Conservation (phyloP, 2,329 filamentous ascomycete genomes). For the Claviceps africana region DNA sequence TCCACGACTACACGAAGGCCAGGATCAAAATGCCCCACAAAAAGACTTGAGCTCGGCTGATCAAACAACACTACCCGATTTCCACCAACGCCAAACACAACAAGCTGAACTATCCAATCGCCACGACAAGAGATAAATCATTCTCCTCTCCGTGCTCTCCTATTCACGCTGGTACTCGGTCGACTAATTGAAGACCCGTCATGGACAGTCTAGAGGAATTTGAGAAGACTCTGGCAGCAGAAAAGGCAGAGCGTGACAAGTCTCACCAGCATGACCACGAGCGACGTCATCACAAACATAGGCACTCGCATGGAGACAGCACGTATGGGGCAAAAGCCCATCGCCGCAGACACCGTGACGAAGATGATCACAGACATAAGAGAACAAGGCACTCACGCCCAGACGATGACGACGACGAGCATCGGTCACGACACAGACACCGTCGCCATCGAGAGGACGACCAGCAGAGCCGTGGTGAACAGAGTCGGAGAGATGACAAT, state of each 20-base stretch:
- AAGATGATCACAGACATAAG: conserved; percentile 43
- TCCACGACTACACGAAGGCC: no score
- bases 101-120: neutral
- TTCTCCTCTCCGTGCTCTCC: no score
- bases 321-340: conserved; percentile 16
- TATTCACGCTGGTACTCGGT: neutral
- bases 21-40: no score
- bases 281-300: conserved; percentile 29
- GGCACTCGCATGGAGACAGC: conserved; percentile 28
- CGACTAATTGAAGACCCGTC: conserved; percentile 25
- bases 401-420: conserved; percentile 29
- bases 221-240: conserved; percentile 59
- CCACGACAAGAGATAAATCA: neutral
- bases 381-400: conserved; percentile 39
- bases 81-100: neutral
- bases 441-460: conserved; percentile 20
- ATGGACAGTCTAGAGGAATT: conserved; percentile 56
- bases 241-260: conserved; percentile 39
- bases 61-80: neutral
- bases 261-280: conserved; percentile 31
- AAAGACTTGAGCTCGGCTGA: no score
- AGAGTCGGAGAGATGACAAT: conserved; percentile 19
- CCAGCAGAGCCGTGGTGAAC: conserved; percentile 31
- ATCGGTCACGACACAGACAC: conserved; percentile 24
- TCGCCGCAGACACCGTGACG: conserved; percentile 19